Conservation (phyloP, 164 flowering plant species). For the Macadamia tetraphylla region DNA sequence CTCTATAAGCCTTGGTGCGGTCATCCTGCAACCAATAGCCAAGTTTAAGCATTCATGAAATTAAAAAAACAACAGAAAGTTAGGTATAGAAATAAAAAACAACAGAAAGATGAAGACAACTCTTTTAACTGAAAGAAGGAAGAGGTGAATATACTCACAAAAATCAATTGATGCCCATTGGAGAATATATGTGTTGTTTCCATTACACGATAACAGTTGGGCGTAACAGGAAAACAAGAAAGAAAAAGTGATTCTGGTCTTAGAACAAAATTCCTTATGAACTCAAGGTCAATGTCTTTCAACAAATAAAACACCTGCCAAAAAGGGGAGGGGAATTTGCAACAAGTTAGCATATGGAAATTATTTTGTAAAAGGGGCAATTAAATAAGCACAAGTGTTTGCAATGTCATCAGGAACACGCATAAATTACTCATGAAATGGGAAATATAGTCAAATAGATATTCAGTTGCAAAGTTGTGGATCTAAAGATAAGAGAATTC, state of each 20-base stretch:
- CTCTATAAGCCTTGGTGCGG: constrained; percentile 57
- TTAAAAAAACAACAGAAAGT: neutral
- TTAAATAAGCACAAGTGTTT: too few relatives aligned
- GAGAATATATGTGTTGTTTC: constrained; percentile 41
- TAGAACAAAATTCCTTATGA: constrained; percentile 31
- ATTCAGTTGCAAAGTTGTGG: too few relatives aligned
- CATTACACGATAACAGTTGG: constrained; percentile 71
- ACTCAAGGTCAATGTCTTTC: constrained; percentile 39
- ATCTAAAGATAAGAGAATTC: too few relatives aligned
- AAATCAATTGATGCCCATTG: constrained; percentile 41
- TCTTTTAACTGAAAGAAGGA: neutral
- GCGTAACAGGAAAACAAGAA: constrained; percentile 59
- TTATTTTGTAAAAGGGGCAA: too few relatives aligned
- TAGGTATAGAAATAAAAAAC: neutral
- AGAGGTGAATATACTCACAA: constrained; percentile 43
- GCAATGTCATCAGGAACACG: too few relatives aligned
- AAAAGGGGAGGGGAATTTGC: constrained; percentile 5
- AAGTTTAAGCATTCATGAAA: constrained; percentile 4
- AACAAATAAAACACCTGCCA: constrained; percentile 53
- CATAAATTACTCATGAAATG: too few relatives aligned
- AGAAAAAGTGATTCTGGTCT: constrained; percentile 44
- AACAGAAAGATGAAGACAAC: neutral
- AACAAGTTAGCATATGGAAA: neutral
- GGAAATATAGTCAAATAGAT: too few relatives aligned
- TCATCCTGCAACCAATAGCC: constrained; percentile 56